Base-by-base conservation (phyloP, 75 land plant genomes). In the Picea sitchensis region DNA sequence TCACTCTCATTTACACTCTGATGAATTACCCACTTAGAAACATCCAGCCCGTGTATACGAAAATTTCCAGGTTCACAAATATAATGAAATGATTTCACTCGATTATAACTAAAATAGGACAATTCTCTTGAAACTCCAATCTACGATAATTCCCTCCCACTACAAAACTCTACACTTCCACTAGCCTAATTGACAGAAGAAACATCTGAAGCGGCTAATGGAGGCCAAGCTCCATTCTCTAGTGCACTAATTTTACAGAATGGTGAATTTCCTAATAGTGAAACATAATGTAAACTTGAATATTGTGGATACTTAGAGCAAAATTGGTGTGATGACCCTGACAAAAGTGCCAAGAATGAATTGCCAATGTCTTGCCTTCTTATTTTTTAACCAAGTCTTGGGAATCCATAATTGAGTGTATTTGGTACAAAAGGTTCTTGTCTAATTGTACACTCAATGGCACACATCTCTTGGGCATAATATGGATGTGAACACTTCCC, bases 261-360 rank as follows among this genome's bases (percentile, higher is more conserved):
- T 34, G 85, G 80, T 47, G 83, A 47, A 65, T 74, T 76, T 12
- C 80, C 56, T 63, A 80, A 61, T 58, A 75, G 13, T 60, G 34
- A 61, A 32, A 67, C 21, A 56, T 75, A 34, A 56, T 72, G 84
- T 67, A 78, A 44, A 75, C 61, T 81, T 38, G 80, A 61, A 59
- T 75, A 72, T 13, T 82, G 79, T 67, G 76, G 78, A 51, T 79
- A 69, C 38, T 85, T 83, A 78, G 75, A 77, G 32, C 79, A 82
- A 64, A 82, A 60, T n/a, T 75, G 81, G 30, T 80, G 80, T 51
- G 82, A 75, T 17, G 87, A 68, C 51, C 85, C 90, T 34, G 91
- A 91, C 62, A 91, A 81, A 74, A 89, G 80, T 78, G 91, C 83
- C 11, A 92, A 79, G 69, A 84, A 82, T 65, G 90, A 83, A 80